A percentile compares a stretch with the other conserved stretches of the same genome.
These are phyloP conservation scores for Grosmannia penicillata DNA, from an alignment of 2,329 filamentous ascomycete species.

Conservation along the genomic window DNA sequence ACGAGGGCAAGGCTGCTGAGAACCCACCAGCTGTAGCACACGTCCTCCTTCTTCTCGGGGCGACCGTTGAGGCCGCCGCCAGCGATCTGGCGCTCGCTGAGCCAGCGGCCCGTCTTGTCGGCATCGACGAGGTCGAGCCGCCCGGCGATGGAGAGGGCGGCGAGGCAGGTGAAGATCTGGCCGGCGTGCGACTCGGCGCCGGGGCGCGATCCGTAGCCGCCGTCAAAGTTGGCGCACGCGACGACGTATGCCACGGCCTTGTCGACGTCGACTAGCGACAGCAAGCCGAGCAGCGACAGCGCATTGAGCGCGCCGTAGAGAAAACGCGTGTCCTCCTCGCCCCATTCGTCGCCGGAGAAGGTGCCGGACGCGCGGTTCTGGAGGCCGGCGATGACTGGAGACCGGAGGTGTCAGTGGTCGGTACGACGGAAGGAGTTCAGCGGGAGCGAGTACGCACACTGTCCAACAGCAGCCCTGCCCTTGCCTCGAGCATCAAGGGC, in stretches of 20 bases:
- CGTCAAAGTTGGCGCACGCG: conserved; percentile 83
- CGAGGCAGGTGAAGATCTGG: conserved; percentile 90
- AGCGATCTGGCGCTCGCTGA: conserved; percentile 81
- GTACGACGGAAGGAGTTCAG: neutral
- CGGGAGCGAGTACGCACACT: conserved; percentile 45
- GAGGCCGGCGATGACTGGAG: conserved; percentile 58
- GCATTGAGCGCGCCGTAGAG: conserved; percentile 83
- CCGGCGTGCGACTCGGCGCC: conserved; percentile 90
- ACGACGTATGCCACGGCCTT: conserved; percentile 68
- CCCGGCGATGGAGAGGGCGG: conserved; percentile 68
- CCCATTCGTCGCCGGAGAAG: conserved; percentile 92
- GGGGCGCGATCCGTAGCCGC: conserved; percentile 78
- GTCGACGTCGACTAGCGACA: conserved; percentile 61
- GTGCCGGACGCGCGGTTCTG: conserved; percentile 73
- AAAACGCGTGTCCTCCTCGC: conserved; percentile 89
- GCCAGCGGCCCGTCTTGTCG: conserved; percentile 74
- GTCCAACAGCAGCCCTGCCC: conserved; percentile 58
- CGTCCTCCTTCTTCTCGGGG: conserved; percentile 90
- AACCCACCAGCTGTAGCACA: conserved; percentile 99
- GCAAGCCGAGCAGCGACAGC: conserved; percentile 64
- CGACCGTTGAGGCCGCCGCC: conserved; percentile 84
- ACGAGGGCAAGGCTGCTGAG: conserved; percentile 85
- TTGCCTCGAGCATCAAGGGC: conserved; percentile 60
- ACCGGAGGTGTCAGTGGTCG: neutral
- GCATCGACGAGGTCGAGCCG: conserved; percentile 69